Evolutionary conservation across 306 rosid species (phyloP), one percentile per base, ranked within the genome.

Genomic region (Pyrus communis): DNA sequence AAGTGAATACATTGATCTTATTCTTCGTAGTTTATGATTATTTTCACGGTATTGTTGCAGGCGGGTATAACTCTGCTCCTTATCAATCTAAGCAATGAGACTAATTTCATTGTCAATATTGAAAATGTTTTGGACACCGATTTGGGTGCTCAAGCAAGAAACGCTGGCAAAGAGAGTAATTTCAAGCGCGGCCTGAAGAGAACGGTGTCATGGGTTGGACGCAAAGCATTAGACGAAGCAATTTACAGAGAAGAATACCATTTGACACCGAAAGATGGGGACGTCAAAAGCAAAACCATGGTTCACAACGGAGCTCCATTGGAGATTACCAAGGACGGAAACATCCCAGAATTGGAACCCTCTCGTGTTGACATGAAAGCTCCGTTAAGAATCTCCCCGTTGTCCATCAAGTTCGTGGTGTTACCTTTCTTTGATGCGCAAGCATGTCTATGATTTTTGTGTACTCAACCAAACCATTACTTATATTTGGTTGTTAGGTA

Each of bases 41-140:
- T 33, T 43, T 8, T 73, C 43, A n/a, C 54, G 31, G 4, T 58
- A 17, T 68, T 74, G 51, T 38, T 83, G 42, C 89, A 92, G 99
- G 85, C 77, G 0, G 97, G 99, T 31, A 68, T 95, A 71, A 89
- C 99, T 68, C 73, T 88, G 52, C 81, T 95, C 67, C 82, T 95
- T 27, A 90, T 95, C 79, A 95, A 95, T 74, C 75, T 95, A n/a
- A 95, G 97, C 91, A 90, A 91, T 4, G 87, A 85, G 78, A 90
- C 97, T 15, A 73, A 74, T 65, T 95, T 90, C 82, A 65, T 63
- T 70, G 80, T 88, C 73, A 62, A 59, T 25, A 78, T 85, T 66
- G 76, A 75, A 71, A 91, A 85, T 11, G 69, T 69, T 18, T 71
- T 75, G 82, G 71, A 52, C 14, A 2, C 30, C 25, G 12, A 74